Conservation (phyloP, 306 rosid genomes). For the Parietaria judaica region DNA sequence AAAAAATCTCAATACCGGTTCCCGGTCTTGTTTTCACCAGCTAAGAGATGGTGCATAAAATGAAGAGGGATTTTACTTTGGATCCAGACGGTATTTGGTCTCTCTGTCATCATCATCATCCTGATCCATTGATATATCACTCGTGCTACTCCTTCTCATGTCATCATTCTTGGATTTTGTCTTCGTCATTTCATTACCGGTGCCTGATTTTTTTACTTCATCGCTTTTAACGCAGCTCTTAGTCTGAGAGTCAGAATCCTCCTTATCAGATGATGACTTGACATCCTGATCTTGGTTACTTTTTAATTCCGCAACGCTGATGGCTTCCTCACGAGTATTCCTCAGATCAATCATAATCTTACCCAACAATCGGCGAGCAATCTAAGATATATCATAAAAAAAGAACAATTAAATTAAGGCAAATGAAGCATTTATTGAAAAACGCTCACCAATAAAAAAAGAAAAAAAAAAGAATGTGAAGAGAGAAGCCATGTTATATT, state of each 20-base stretch:
- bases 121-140: slow-evolving; percentile 60
- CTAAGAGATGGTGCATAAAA: slow-evolving; percentile 1
- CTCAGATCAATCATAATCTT: slow-evolving; percentile 87
- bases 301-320: slow-evolving; percentile 77
- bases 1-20: no score
- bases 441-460: not conserved
- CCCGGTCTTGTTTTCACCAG: not conserved
- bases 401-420: not conserved
- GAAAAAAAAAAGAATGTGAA: not conserved
- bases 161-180: slow-evolving; percentile 56
- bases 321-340: slow-evolving; percentile 96
- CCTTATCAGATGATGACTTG: slow-evolving; percentile 37
- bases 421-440: slow-evolving; percentile 4
- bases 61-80: slow-evolving; percentile 41
- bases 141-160: slow-evolving; percentile 35
- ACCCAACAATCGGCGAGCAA: slow-evolving; percentile 96
- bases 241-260: slow-evolving; percentile 43
- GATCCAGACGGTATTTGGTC: slow-evolving; percentile 96
- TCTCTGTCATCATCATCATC: slow-evolving; percentile 94
- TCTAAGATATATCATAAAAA: slow-evolving; percentile 31
- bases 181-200: slow-evolving; percentile 29
- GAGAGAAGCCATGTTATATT: no score
- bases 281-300: slow-evolving; percentile 44
- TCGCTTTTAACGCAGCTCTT: slow-evolving; percentile 47
- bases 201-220: slow-evolving; percentile 40